phyloP scores from a whole-genome alignment of 345 rosid species.

The Lenwebbia sp. region DNA sequence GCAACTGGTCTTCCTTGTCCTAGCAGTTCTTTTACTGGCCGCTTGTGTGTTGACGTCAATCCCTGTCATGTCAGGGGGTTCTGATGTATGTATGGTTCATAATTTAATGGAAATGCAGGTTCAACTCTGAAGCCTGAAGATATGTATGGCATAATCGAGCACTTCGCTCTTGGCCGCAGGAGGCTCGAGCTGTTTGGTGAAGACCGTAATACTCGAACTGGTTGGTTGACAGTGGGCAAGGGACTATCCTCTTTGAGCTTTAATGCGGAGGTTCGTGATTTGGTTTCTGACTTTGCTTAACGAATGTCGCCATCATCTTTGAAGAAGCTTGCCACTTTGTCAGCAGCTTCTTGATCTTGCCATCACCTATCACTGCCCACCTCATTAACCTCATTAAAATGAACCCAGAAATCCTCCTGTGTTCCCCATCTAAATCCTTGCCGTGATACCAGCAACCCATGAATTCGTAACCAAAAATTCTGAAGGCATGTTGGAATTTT shows the following conservation, averaged over 20 bases:
- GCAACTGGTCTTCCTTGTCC: background rate
- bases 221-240: conserved; percentile 93
- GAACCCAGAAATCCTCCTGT: background rate
- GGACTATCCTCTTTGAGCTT: conserved; percentile 85
- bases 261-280: conserved; percentile 46
- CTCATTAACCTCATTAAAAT: background rate
- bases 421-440: background rate
- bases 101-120: conserved; percentile 31
- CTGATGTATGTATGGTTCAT: background rate
- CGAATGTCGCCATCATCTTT: background rate
- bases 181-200: conserved; percentile 98
- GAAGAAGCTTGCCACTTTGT: background rate
- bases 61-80: background rate
- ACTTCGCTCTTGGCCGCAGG: conserved; percentile 90
- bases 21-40: background rate
- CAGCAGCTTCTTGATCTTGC: background rate
- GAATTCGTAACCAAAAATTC: background rate
- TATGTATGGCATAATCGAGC: conserved; percentile 96
- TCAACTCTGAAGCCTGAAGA: conserved; percentile 97
- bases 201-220: conserved; percentile 90
- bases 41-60: background rate
- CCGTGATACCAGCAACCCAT: background rate
- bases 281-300: background rate
- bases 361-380: background rate
- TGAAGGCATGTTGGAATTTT: background rate